Base-by-base conservation (phyloP, 495 filamentous ascomycete species). In the Daldinia concentrica region DNA sequence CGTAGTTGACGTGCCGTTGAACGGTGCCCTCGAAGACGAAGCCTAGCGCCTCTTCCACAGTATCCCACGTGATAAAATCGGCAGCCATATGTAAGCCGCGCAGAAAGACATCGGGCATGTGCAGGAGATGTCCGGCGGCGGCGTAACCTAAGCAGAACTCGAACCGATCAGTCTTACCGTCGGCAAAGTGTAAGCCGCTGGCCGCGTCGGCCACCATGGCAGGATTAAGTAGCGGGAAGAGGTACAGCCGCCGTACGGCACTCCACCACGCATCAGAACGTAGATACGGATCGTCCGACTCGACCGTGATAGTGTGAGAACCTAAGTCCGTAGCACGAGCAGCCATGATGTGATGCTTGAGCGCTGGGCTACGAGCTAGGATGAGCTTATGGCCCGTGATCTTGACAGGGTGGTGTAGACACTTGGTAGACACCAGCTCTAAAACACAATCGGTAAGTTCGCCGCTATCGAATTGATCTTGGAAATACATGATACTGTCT, bases 371-470 rank as follows among this genome's bases (percentile, higher is more conserved):
- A 54, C 84, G 84, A 24, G 84, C 82, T 54, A 89, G 65, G 2
- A 90, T 75, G 19, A 88, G 74, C 41, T 83, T 83, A 69, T 88
- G 87, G 26, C 79, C 85, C n/a, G 71, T 79, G 27, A 83, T 81
- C 51, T 72, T 73, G 43, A 85, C 68, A 0, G 79, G 79, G 57
- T 73, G 69, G 22, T 79, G 77, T 34, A 76, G 72, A 27, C 74
- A 78, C 58, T 82, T 79, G 5, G 77, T 67, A 34, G 81, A 82
- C 2, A 78, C 76, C 7, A 86, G 76, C 67, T 85, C 82, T n/a
- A 88, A 68, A 19, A 74, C 64, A 66, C 83, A 88, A 66, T 88
- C 86, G 34, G 78, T 80, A 50, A 82, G 79, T n/a, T 78, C 77
- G 22, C 74, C 55, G 51, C 80, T 80, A 26, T 76, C 76, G 59